These are phyloP conservation scores for Trichosporon asahii DNA, from an alignment of 1,284 basidiomycete species.

Conservation along the genomic window DNA sequence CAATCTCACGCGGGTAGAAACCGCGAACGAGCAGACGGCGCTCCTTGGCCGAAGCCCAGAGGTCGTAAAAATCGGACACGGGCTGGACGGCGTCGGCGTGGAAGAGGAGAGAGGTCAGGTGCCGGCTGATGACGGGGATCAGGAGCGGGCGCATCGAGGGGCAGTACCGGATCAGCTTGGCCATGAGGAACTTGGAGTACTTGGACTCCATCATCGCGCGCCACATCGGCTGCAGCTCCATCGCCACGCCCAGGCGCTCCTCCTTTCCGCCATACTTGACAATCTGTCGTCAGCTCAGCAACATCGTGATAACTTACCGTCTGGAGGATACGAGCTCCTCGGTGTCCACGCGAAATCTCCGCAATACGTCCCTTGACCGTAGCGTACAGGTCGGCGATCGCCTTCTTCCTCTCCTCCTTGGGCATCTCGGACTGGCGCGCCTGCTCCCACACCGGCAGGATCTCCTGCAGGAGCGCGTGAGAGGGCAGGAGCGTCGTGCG, in stretches of 20 bases:
- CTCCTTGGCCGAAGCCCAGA: slow-evolving; percentile 78
- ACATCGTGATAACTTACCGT: slow-evolving; percentile 55
- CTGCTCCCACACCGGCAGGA: slow-evolving; percentile 69
- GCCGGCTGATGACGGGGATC: slow-evolving; percentile 68
- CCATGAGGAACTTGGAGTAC: slow-evolving; percentile 87
- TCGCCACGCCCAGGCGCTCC: slow-evolving; percentile 72
- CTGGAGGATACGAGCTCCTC: slow-evolving; percentile 81
- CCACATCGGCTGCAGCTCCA: slow-evolving; percentile 74
- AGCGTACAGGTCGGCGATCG: slow-evolving; percentile 67
- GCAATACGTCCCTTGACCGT: slow-evolving; percentile 72
- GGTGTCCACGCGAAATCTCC: slow-evolving; percentile 82
- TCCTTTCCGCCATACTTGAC: slow-evolving; percentile 77
- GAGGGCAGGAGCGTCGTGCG: slow-evolving; percentile 73
- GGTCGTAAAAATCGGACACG: slow-evolving; percentile 79
- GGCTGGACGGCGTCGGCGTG: slow-evolving; percentile 78
- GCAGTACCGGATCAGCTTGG: slow-evolving; percentile 73
- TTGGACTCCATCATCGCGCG: slow-evolving; percentile 73
- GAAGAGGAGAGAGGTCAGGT: slow-evolving; percentile 68
- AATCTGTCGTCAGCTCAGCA: slow-evolving; percentile 47
- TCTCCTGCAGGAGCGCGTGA: slow-evolving; percentile 66
- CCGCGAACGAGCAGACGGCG: slow-evolving; percentile 71
- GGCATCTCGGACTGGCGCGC: slow-evolving; percentile 70
- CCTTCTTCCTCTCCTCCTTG: slow-evolving; percentile 67
- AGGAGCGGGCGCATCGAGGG: slow-evolving; percentile 64
- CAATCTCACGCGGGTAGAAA: slow-evolving; percentile 82